These are phyloP conservation scores for Symbiotaphrina buchneri DNA, from an alignment of 495 filamentous ascomycete genomes.

Conservation along the genomic window DNA sequence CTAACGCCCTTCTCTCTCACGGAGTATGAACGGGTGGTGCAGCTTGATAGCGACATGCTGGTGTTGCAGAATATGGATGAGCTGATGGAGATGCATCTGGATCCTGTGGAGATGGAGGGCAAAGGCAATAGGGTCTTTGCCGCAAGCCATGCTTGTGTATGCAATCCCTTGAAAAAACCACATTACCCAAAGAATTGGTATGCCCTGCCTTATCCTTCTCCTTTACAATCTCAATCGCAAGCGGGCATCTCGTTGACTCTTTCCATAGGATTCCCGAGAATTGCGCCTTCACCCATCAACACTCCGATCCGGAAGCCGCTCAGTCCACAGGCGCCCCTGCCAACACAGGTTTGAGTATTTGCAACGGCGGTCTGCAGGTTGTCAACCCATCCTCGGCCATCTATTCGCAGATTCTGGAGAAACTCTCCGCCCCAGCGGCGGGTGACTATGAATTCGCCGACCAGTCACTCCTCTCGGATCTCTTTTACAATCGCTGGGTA, in stretches of 20 bases:
- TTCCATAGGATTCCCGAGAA: constrained; percentile 33
- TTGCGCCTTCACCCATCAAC: constrained; percentile 56
- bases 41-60: constrained; percentile 74
- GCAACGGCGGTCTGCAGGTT: constrained; percentile 56
- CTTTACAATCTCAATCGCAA: too few relatives aligned
- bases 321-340: constrained; percentile 28
- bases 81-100: constrained; percentile 53
- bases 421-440: constrained; percentile 19
- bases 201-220: constrained; percentile 3
- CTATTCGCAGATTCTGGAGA: constrained; percentile 30
- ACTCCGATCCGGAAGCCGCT: constrained; percentile 28
- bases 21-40: constrained; percentile 50
- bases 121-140: constrained; percentile 41
- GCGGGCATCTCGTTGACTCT: constrained; percentile 2
- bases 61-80: constrained; percentile 65
- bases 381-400: constrained; percentile 33
- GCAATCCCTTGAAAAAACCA: constrained; percentile 52
- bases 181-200: constrained; percentile 60
- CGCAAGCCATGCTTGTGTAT: constrained; percentile 56
- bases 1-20: constrained; percentile 49
- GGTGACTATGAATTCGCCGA: constrained; percentile 50
- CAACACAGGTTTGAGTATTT: constrained; percentile 33
- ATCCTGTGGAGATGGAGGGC: constrained; percentile 24
- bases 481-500: constrained; percentile 48
- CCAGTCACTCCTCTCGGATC: constrained; percentile 43